Conservation (phyloP, 345 rosid species). For the Passiflora organensis region DNA sequence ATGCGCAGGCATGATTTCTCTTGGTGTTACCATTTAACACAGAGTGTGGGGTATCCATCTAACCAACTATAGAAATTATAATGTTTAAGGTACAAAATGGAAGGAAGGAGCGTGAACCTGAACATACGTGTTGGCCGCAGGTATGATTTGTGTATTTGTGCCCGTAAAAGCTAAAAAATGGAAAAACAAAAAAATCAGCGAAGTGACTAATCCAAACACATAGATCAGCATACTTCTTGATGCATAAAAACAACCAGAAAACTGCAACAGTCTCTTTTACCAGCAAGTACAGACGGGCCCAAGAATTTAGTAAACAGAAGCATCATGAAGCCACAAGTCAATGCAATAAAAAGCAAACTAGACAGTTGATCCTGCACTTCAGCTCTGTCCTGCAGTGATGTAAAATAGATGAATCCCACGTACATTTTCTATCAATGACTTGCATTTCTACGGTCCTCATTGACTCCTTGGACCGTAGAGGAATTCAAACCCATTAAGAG, state of each 20-base stretch:
- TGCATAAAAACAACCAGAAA: slow-evolving; percentile 12
- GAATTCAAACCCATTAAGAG: too few relatives aligned
- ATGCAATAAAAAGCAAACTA: slow-evolving; percentile 59
- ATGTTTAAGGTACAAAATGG: background rate
- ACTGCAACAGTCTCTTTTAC: slow-evolving; percentile 31
- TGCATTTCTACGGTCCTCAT: too few relatives aligned
- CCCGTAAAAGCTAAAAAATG: slow-evolving; percentile 17
- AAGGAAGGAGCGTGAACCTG: slow-evolving; percentile 17
- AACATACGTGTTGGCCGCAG: slow-evolving; percentile 26
- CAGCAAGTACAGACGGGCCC: slow-evolving; percentile 69
- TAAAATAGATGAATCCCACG: too few relatives aligned
- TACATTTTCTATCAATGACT: too few relatives aligned
- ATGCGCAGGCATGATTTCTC: too few relatives aligned
- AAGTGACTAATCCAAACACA: background rate
- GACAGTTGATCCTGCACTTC: slow-evolving; percentile 86
- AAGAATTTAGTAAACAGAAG: slow-evolving; percentile 63
- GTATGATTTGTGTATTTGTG: slow-evolving; percentile 12
- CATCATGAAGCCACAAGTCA: slow-evolving; percentile 74
- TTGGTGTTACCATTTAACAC: background rate
- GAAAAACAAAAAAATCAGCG: background rate
- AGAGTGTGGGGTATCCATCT: background rate
- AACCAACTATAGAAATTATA: background rate
- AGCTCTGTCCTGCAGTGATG: slow-evolving; percentile 50
- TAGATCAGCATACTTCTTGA: background rate
- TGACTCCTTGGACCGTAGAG: too few relatives aligned